Base-by-base conservation (phyloP, 495 filamentous ascomycete genomes). In the Xylaria venustula region DNA sequence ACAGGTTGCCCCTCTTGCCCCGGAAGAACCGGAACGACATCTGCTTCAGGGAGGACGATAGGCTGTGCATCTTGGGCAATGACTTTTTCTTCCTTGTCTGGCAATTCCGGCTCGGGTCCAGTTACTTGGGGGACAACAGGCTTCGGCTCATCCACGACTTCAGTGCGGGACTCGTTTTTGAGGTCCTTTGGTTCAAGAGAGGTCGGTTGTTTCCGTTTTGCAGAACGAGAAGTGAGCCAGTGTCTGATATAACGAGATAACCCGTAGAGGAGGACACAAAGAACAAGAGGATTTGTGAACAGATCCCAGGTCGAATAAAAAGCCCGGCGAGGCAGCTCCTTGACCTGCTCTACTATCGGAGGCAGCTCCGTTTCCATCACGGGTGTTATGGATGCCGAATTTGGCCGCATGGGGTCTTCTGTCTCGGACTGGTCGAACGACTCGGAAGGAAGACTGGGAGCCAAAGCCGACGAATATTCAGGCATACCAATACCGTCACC, bases 261-360 rank as follows among this genome's bases (percentile, higher is more conserved):
- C 4, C 74, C 36, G 19, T 71, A 64, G 20, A 77, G 25, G 20
- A 77, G 51, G 30, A 82, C 51, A 6, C 75, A 40, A 20, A 81
- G 68, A n/a, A 78, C 63, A 28, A 76, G 63, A 1, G 80, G 80
- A 54, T 83, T 83, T 64, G 72, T 75, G 41, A 81, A 47, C 14
- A 82, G 70, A 41, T 81, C 77, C 3, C 77, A 52, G 1, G 77
- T 60, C 48, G 64, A 76, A 36, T 73, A 64, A 0, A 70, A 64
- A 15, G 73, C 75, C 50, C 71, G 60, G 19, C 67, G 67, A 1
- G 78, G 77, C 14, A 80, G 64, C 28, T 62, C 64, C 48, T 68
- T 75, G 40, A 75, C 63, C 7, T 64, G 71, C 9, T 73, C 71
- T 1, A 77, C 60, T 7, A 81, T 66, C 25, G 59, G 64, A 12